Conservation (phyloP, 2,329 filamentous ascomycete species). For the Bipolaris gigantea region DNA sequence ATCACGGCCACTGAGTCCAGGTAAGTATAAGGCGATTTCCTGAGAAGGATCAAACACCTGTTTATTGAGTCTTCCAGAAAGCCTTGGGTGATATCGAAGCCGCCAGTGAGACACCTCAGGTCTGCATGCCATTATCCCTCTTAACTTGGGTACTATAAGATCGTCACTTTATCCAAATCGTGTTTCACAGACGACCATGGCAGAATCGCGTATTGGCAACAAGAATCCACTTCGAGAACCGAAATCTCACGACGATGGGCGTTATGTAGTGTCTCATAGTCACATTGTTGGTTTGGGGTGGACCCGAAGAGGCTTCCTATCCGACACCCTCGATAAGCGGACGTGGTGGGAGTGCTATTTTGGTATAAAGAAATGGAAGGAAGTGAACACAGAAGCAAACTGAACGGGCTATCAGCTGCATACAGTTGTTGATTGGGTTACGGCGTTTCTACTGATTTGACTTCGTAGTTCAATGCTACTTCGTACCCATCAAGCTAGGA, state of each 20-base stretch:
- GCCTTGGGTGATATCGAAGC: not conserved
- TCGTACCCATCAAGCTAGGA: too few species aligned
- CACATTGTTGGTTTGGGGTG: slow-evolving; percentile 13
- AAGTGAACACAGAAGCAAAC: not conserved
- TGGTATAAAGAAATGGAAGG: not conserved
- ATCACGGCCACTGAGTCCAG: not conserved
- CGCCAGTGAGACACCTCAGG: not conserved
- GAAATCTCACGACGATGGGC: slow-evolving; percentile 9
- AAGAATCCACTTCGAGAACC: slow-evolving; percentile 2
- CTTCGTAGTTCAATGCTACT: not conserved
- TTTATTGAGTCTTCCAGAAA: too few species aligned
- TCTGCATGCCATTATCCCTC: not conserved
- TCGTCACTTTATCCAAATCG: not conserved
- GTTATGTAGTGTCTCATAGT: slow-evolving; percentile 13
- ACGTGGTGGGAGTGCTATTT: slow-evolving; percentile 16
- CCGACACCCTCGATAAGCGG: slow-evolving; percentile 12
- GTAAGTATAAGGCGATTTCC: not conserved
- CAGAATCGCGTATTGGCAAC: not conserved
- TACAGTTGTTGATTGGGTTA: not conserved
- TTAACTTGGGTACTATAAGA: not conserved
- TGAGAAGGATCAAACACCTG: not conserved
- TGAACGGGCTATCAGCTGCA: not conserved
- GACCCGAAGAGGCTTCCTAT: slow-evolving; percentile 12
- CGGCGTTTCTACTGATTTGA: not conserved
- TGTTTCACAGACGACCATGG: not conserved